Conservation (phyloP, 768 basidiomycete species). For the Jaapia argillacea region DNA sequence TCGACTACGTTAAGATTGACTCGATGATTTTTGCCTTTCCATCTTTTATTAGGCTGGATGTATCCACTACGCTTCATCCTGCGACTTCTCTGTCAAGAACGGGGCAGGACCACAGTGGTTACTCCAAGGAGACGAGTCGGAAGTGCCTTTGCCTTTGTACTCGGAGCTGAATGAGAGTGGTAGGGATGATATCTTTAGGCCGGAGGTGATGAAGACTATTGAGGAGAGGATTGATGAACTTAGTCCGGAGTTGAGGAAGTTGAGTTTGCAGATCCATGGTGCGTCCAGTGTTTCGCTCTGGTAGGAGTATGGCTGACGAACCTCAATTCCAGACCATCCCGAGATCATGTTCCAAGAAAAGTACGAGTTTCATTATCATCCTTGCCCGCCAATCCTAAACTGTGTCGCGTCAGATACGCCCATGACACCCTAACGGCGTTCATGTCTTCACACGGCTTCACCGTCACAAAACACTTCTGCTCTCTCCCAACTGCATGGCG, state of each 20-base stretch:
- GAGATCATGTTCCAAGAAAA: background rate
- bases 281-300: constrained; percentile 10
- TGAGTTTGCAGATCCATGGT: constrained; percentile 20
- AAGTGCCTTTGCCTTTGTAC: background rate
- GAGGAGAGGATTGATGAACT: constrained; percentile 11
- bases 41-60: constrained; percentile 14
- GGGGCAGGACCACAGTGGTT: too few species aligned
- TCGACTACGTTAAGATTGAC: too few species aligned
- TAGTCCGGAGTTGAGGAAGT: constrained; percentile 11
- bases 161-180: background rate
- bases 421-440: constrained; percentile 17
- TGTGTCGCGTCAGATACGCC: constrained; percentile 7
- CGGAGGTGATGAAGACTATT: constrained; percentile 14
- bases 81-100: constrained; percentile 27
- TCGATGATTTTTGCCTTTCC: too few species aligned
- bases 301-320: constrained; percentile 2
- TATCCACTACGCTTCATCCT: constrained; percentile 29
- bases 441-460: constrained; percentile 16
- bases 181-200: constrained; percentile 1
- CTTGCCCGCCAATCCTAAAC: constrained; percentile 2
- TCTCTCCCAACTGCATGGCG: constrained; percentile 17
- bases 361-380: background rate
- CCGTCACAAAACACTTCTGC: constrained; percentile 16
- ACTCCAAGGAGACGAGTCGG: too few species aligned
- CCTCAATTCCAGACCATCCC: background rate